Evolutionary conservation across 139 green algal species (phyloP).

Genomic region (Chlorella sp.): DNA sequence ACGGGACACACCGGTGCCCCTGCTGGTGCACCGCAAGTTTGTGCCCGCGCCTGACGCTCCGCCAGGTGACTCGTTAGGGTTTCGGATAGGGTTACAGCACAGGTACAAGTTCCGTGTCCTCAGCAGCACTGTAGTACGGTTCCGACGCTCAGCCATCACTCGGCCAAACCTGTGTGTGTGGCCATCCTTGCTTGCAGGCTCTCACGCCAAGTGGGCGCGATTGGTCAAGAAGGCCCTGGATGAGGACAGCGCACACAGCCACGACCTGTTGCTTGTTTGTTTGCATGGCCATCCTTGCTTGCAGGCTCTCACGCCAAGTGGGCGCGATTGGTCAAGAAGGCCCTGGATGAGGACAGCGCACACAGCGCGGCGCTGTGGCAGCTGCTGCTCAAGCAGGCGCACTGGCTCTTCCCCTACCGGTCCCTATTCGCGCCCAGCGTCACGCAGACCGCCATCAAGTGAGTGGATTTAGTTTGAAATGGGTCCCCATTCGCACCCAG

Average conservation of each 20-base stretch:
- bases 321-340: constrained; percentile 8
- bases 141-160: too few species aligned
- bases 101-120: too few species aligned
- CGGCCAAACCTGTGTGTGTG: too few species aligned
- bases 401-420: constrained; percentile 75
- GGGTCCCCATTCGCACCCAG: constrained; percentile 73
- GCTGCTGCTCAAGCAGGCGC: constrained; percentile 80
- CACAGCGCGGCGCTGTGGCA: constrained; percentile 84
- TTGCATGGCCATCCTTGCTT: too few species aligned
- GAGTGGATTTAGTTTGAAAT: too few species aligned
- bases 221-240: constrained; percentile 39
- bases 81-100: too few species aligned
- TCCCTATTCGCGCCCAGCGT: constrained; percentile 67
- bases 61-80: too few species aligned
- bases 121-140: too few species aligned
- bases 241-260: constrained; percentile 69
- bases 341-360: constrained; percentile 73
- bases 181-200: too few species aligned
- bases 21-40: background rate
- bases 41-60: background rate
- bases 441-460: background rate
- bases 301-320: background rate
- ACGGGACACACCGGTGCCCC: constrained; percentile 84
- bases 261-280: constrained; percentile 91
- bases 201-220: background rate